These are phyloP conservation scores for Cladorrhinum sp. DNA, from an alignment of 2,329 filamentous ascomycete genomes.

Conservation along the genomic window DNA sequence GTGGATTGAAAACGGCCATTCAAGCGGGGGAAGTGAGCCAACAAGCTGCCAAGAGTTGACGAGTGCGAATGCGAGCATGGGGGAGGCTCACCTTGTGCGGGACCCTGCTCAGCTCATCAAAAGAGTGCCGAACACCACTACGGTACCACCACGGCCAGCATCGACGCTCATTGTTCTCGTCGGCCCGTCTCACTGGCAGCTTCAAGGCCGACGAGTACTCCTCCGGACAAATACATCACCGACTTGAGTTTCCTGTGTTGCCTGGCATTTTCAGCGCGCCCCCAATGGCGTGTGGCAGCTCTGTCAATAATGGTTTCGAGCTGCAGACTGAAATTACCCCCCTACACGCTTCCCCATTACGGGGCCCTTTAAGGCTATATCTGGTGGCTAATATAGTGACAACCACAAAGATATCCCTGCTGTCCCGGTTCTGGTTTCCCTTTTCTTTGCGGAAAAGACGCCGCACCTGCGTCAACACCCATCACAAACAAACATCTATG, in stretches of 20 bases:
- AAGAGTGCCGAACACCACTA: background rate
- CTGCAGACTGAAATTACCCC: conserved; percentile 38
- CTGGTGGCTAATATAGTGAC: conserved; percentile 36
- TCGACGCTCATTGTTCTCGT: background rate
- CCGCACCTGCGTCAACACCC: background rate
- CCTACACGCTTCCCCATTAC: conserved; percentile 30
- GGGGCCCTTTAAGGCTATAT: conserved; percentile 37
- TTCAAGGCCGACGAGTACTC: background rate
- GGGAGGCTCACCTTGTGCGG: background rate
- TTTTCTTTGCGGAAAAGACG: background rate
- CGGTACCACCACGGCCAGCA: background rate
- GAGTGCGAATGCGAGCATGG: background rate
- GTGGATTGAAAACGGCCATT: background rate
- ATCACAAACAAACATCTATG: conserved; percentile 14
- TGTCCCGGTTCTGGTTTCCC: conserved; percentile 22
- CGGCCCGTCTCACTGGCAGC: background rate
- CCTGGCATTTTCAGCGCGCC: conserved; percentile 14
- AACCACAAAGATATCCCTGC: conserved; percentile 22
- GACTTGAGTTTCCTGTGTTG: conserved; percentile 2
- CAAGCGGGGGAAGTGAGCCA: background rate
- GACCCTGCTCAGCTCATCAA: background rate
- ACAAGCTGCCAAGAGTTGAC: background rate
- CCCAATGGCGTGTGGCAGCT: conserved; percentile 11
- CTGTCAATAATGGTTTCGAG: conserved; percentile 29
- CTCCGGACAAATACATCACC: background rate